Evolutionary conservation across 441 rosid species (phyloP), one percentile per base, ranked within the genome.

Genomic region (Gossypium lobatum): DNA sequence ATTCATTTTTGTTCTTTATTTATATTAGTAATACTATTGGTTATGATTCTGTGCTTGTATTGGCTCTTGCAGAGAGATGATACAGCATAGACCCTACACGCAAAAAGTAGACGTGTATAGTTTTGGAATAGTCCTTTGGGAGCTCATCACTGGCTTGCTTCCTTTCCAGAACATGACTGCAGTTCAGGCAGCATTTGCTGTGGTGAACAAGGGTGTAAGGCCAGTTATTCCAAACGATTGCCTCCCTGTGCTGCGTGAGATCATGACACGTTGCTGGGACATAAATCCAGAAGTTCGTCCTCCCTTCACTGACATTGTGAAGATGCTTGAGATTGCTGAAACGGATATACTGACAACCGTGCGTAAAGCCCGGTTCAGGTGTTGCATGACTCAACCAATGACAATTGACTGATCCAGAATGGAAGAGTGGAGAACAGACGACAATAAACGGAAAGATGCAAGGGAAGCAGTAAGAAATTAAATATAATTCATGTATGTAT

Each of bases 171-270:
- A 94, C 88, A 92, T 94, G 97, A 88, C 97, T 0, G 97, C 98
- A 2, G 98, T 94, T 74, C 98, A 92, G 86, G 98, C 97, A n/a
- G 97, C 97, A 16, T 94, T 94, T 85, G 98, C 98, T 20, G 97
- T 94, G 66, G 98, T 94, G 62, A 94, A 92, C 87, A 86, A 90
- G 75, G 92, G 97, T 0, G 97, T 91, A 28, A 84, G 97, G 75
- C 98, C 97, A 18, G 87, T 86, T n/a, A 88, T 94, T 48, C 97
- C 98, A 23, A 64, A 79, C 20, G 98, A 94, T 71, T 92, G 95
- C 69, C 93, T 94, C 21, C 95, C 95, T 21, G 89, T 88, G 61
- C 89, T 94, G 72, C 80, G 88, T 4, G 90, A 87, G 72, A 91
- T 94, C 79, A 94, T 94, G 98, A 92, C 91, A 54, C 88, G 89